Evolutionary conservation across 257 asterid genomes (phyloP), one percentile per base, ranked within the genome.

Genomic region (Gentiana macrophylla): DNA sequence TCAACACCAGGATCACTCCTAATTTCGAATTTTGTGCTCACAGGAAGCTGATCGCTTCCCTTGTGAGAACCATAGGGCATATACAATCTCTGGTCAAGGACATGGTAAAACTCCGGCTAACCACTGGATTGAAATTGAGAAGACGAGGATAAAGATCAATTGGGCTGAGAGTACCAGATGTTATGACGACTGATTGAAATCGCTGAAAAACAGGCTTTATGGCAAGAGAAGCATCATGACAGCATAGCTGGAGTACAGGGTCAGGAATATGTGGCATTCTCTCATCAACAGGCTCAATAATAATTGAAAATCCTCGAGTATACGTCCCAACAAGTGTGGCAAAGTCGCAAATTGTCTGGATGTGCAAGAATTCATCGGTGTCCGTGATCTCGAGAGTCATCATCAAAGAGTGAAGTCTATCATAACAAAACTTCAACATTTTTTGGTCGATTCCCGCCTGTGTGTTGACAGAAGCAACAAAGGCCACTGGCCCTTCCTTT

Each of bases 41-140:
- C 98, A 38, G 98, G 98, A 72, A 88, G 95, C 77, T 92, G 98
- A 65, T 92, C 98, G 61, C 98, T 87, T 75, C 98, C 55, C 98
- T 87, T 3, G 95, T 74, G 67, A 92, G 94, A 69, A 92, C 94
- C 98, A 92, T 92, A 0, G 98, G 98, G 74, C 97, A 92, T 74
- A 92, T 92, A 77, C 98, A 92, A 75, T 92, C 95, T 80, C 98
- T 83, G 10, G 98, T 92, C 72, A 92, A 71, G 62, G 98, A 92
- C 95, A 92, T 88, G 58, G 90, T 85, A 68, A 87, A 85, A 79
- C 97, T 92, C 69, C 94, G 86, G 68, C 95, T 88, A 37, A 88
- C 84, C 62, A 88, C 95, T 1, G 98, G 97, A 76, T 88, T 81
- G 77, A 92, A 92, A 76, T 78, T 80, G 61, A 92, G 92, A 61